These are phyloP conservation scores for Boletus reticulatus DNA, from an alignment of 768 basidiomycete species.

Conservation along the genomic window DNA sequence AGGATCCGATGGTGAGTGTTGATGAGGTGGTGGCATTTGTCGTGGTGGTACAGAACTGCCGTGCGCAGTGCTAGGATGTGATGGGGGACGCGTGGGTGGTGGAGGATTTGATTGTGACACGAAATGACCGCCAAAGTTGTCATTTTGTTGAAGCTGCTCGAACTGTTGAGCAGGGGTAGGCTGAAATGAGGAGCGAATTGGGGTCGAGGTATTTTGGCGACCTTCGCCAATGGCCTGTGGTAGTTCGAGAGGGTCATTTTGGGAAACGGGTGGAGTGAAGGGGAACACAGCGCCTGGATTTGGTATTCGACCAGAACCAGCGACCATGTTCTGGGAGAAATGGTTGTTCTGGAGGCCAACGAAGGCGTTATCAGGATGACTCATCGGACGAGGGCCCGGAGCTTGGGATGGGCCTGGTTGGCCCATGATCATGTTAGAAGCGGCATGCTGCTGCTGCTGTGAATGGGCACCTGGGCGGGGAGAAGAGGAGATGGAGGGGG, in stretches of 20 bases:
- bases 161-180: slow-evolving; percentile 65
- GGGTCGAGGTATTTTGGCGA: slow-evolving; percentile 37
- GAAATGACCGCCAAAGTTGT: slow-evolving; percentile 35
- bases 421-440: slow-evolving; percentile 30
- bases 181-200: slow-evolving; percentile 42
- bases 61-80: slow-evolving; percentile 36
- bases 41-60: slow-evolving; percentile 32
- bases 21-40: slow-evolving; percentile 36
- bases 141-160: slow-evolving; percentile 50
- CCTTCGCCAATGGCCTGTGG: slow-evolving; percentile 40
- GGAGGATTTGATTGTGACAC: slow-evolving; percentile 38
- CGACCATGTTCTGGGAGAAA: slow-evolving; percentile 32
- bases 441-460: slow-evolving; percentile 30
- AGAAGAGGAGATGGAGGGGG: slow-evolving; percentile 29
- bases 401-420: slow-evolving; percentile 31
- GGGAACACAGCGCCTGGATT: slow-evolving; percentile 36
- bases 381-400: slow-evolving; percentile 37
- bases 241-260: slow-evolving; percentile 46
- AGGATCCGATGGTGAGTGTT: slow-evolving; percentile 49
- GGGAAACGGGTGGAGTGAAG: slow-evolving; percentile 50
- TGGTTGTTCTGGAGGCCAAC: slow-evolving; percentile 41
- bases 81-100: slow-evolving; percentile 43
- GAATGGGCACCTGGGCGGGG: slow-evolving; percentile 29
- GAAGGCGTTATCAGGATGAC: slow-evolving; percentile 46
- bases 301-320: slow-evolving; percentile 36